Evolutionary conservation across 1,284 basidiomycete species (phyloP), one percentile per base, ranked within the genome.

Genomic region (Athelia sp.): DNA sequence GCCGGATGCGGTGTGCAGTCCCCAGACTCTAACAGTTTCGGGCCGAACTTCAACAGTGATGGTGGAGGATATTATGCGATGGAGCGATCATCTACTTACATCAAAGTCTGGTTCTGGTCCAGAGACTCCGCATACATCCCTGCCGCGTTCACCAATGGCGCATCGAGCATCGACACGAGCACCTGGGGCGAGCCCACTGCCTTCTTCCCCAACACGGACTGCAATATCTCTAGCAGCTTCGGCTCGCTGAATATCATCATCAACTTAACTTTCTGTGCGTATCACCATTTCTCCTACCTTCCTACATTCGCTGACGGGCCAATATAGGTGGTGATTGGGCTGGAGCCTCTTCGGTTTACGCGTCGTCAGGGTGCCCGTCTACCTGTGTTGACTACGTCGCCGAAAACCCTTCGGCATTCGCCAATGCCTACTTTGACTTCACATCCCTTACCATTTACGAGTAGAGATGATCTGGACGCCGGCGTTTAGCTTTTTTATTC

Each of bases 371-470:
- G 9, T 44, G 43, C 22, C 19, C 43, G 17, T 23, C 21, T 4
- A 44, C 43, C 17, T 44, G 43, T 21, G n/a, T 44, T n/a, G 43
- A 81, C 56, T 79, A 64, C 56, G 83, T 86, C 40, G 76, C 81
- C 62, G 75, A 79, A 55, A 81, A 84, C 58, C 84, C 85, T 3
- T 65, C 70, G 1, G 81, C 79, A 4, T 88, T 88, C 63, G 57
- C 56, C 2, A 69, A 86, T 45, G 84, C 86, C 0, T 87, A 81
- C 68, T 89, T 84, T 66, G 79, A 85, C 51, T 73, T 88, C 60
- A 72, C 74, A 34, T 73, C 68, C 61, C 54, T 76, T 48, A 72
- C 69, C 55, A 65, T 76, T 23, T 78, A 74, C 54, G 55, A 56
- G 52, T 65, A 58, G 36, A n/a, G n/a, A n/a, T n/a, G n/a, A n/a